Conservation (phyloP, 1,139 yeast species). For the Geotrichum phurueaensis region DNA sequence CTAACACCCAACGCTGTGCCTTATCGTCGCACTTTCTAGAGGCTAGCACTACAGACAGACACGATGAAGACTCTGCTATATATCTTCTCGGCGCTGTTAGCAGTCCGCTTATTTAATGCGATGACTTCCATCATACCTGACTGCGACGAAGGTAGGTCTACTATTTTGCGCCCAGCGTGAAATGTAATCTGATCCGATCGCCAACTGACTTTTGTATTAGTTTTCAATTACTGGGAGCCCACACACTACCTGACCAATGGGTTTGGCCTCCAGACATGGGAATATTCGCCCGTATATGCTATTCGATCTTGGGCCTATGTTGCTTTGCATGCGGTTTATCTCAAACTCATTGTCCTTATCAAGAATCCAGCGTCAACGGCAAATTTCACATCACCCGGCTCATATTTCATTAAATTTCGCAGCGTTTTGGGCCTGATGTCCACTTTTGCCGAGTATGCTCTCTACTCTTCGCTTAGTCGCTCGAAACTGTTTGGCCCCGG, state of each 20-base stretch:
- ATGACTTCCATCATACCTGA: constrained; percentile 66
- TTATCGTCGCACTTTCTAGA: neutral
- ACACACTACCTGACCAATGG: constrained; percentile 69
- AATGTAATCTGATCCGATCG: neutral
- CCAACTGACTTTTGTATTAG: constrained; percentile 24
- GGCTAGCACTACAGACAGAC: neutral
- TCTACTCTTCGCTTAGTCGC: constrained; percentile 34
- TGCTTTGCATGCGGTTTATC: constrained; percentile 33
- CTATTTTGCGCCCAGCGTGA: constrained; percentile 26
- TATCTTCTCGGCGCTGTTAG: constrained; percentile 18
- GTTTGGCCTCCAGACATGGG: constrained; percentile 95
- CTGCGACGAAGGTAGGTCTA: constrained; percentile 56
- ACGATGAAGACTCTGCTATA: neutral
- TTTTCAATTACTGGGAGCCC: constrained; percentile 89
- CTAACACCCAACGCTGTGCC: neutral
- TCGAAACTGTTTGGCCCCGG: constrained; percentile 8
- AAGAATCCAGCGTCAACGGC: constrained; percentile 1
- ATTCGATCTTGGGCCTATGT: constrained; percentile 78
- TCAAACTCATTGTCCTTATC: constrained; percentile 16
- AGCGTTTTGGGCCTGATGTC: constrained; percentile 49
- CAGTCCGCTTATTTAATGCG: constrained; percentile 45
- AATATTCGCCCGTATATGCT: constrained; percentile 84
- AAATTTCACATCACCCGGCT: neutral
- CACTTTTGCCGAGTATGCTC: constrained; percentile 47
- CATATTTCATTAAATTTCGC: constrained; percentile 49